Base-by-base conservation (phyloP, 1,284 basidiomycete genomes). In the Mycena citricolor region DNA sequence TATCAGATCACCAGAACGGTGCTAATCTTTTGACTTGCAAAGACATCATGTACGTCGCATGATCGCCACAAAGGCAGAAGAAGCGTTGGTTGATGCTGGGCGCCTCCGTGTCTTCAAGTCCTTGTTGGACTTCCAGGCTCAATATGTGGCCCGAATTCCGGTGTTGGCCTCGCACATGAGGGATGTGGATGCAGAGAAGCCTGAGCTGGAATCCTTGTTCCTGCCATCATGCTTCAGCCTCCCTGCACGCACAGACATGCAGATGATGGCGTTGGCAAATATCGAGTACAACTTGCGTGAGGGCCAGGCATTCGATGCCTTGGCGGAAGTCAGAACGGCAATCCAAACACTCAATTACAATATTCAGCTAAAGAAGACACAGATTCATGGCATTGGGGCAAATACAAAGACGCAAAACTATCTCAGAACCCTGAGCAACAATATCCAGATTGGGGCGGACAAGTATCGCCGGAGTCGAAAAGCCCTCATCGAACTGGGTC, bases 221-320 rank as follows among this genome's bases (percentile, higher is more conserved):
- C 22, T 45, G 6, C 39, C 46, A 3, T 48, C 39, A 4, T 22
- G 33, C 11, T 32, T 48, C 21, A 11, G 13, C 8, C 20, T 8
- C 1, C 14, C 13, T 8, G 8, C 32, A 19, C 40, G 39, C 6
- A 5, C 8, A 12, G 12, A 10, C 2, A 21, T 35, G 6, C 32
- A 21, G n/a, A 19, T 48, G 14, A 14, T 32, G 17, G 25, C 28
- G 10, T 21, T 48, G 25, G 40, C 47, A 3, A 8, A 37, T 2
- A 13, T 44, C 16, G 47, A 49, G 20, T 35, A 26, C 8, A 29
- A 34, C 8, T 42, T 44, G 8, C 36, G 42, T 21, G 22, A 32
- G 16, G 29, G 11, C 5, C 26, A 49, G 22, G 42, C 37, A 12
- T 20, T 26, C 22, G 40, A 43, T 14, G 44, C 39, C 4, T 16